phyloP scores from a whole-genome alignment of 75 land plant species.

The Selaginella tamariscina region DNA sequence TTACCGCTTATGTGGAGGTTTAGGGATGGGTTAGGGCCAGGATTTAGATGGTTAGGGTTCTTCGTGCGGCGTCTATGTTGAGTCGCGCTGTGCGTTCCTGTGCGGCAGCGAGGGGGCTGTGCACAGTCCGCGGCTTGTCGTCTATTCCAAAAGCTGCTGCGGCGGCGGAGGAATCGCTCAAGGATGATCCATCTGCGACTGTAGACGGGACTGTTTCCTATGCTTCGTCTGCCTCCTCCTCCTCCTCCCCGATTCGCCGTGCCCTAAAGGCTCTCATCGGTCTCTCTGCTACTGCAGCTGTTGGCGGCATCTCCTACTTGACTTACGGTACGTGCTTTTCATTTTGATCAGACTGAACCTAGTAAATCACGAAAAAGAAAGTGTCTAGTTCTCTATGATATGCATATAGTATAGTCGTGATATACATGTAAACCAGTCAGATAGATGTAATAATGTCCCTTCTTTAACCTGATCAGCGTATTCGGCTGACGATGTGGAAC shows the following conservation, averaged over 20 bases:
- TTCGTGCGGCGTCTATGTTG: not conserved
- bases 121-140: not conserved
- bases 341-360: not conserved
- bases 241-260: too few relatives aligned
- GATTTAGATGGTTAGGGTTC: not conserved
- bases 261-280: constrained; percentile 17
- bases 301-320: constrained; percentile 18
- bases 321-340: constrained; percentile 15
- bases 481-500: not conserved
- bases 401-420: constrained; percentile 10
- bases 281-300: constrained; percentile 16
- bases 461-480: not conserved
- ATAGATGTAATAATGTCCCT: not conserved
- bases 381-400: not conserved
- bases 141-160: too few relatives aligned
- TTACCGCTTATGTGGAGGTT: too few relatives aligned
- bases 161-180: not conserved
- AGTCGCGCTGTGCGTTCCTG: not conserved
- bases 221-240: too few relatives aligned
- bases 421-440: not conserved
- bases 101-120: not conserved
- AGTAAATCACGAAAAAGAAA: not conserved
- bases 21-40: too few relatives aligned
- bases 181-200: not conserved
- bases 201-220: too few relatives aligned